Conservation (phyloP, 2,329 filamentous ascomycete species). For the Malbranchea cinnamomea region DNA sequence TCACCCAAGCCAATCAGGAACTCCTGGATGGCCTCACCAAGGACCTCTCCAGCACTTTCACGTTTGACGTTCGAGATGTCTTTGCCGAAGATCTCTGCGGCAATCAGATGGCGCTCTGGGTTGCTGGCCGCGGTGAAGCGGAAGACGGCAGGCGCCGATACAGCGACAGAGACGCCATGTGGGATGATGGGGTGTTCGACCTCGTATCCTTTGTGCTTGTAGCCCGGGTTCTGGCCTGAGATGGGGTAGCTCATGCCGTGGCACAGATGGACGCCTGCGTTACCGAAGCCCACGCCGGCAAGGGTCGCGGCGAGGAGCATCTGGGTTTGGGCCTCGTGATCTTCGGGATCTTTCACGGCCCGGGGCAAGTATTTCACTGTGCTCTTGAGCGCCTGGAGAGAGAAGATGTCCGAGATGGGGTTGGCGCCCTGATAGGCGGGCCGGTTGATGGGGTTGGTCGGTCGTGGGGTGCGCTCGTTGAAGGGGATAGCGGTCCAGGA, state of each 20-base stretch:
- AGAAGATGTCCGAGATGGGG: slow-evolving; percentile 95
- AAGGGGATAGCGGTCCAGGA: slow-evolving; percentile 97
- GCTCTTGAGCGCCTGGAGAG: slow-evolving; percentile 63
- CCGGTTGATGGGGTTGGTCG: slow-evolving; percentile 74
- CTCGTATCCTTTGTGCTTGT: slow-evolving; percentile 76
- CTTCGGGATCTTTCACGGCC: slow-evolving; percentile 73
- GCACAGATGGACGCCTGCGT: slow-evolving; percentile 84
- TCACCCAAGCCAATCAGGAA: slow-evolving; percentile 78
- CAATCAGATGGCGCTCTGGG: slow-evolving; percentile 76
- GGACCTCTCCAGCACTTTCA: slow-evolving; percentile 76
- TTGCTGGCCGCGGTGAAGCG: slow-evolving; percentile 83
- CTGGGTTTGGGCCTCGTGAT: slow-evolving; percentile 80
- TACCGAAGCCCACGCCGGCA: slow-evolving; percentile 91
- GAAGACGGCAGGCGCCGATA: slow-evolving; percentile 87
- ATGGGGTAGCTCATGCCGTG: slow-evolving; percentile 97
- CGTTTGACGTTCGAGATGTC: slow-evolving; percentile 77
- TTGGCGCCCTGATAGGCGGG: slow-evolving; percentile 96
- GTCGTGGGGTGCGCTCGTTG: slow-evolving; percentile 67
- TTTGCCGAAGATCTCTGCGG: slow-evolving; percentile 80
- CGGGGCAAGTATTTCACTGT: slow-evolving; percentile 89
- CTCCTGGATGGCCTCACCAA: slow-evolving; percentile 65
- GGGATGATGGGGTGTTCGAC: slow-evolving; percentile 70
- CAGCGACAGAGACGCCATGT: slow-evolving; percentile 88
- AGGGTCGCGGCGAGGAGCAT: slow-evolving; percentile 93
- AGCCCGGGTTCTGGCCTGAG: slow-evolving; percentile 83